Percentiles rank a stretch among this genome's conserved stretches.
Conservation (phyloP, 306 rosid species). For the Pterocarpus macrocarpus region DNA sequence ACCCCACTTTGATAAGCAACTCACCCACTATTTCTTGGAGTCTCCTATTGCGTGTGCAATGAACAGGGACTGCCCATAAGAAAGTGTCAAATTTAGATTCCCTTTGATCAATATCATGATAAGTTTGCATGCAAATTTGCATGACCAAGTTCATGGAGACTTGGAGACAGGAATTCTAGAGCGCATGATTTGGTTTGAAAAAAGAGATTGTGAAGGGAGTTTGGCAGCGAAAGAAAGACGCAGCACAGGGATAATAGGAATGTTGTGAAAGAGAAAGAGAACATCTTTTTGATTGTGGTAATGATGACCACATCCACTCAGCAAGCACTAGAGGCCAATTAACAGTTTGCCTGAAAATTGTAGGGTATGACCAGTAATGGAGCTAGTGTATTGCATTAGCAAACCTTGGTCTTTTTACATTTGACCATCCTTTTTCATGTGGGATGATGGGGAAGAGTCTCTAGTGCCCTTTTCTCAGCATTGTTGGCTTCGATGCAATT, state of each 20-base stretch:
- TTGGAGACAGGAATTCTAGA: conserved; percentile 83
- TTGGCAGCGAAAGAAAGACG: conserved; percentile 59
- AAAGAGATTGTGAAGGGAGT: conserved; percentile 42
- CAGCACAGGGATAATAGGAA: conserved; percentile 43
- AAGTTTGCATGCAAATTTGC: conserved; percentile 71
- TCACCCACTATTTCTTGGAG: background rate
- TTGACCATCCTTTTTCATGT: conserved; percentile 44
- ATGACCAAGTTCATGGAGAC: conserved; percentile 73
- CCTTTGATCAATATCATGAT: conserved; percentile 41
- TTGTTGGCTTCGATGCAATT: conserved; percentile 5
- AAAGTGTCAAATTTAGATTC: conserved; percentile 22
- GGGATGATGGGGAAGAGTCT: conserved; percentile 30
- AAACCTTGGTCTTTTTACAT: conserved; percentile 39
- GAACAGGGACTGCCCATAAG: background rate
- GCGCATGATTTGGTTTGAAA: conserved; percentile 65
- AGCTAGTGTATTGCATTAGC: conserved; percentile 44
- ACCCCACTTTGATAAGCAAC: conserved; percentile 30
- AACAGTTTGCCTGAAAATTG: conserved; percentile 43
- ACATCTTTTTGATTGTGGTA: conserved; percentile 59
- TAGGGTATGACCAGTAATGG: conserved; percentile 52
- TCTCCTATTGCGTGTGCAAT: background rate
- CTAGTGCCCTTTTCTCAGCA: conserved; percentile 22
- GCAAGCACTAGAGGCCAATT: conserved; percentile 52
- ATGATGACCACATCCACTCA: conserved; percentile 71
- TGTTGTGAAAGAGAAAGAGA: conserved; percentile 48